A percentile compares a stretch with the other conserved stretches of the same genome.
Evolutionary conservation across 192 early-diverging fungal genomes (phyloP).

Genomic region (Linnemannia zychae): DNA sequence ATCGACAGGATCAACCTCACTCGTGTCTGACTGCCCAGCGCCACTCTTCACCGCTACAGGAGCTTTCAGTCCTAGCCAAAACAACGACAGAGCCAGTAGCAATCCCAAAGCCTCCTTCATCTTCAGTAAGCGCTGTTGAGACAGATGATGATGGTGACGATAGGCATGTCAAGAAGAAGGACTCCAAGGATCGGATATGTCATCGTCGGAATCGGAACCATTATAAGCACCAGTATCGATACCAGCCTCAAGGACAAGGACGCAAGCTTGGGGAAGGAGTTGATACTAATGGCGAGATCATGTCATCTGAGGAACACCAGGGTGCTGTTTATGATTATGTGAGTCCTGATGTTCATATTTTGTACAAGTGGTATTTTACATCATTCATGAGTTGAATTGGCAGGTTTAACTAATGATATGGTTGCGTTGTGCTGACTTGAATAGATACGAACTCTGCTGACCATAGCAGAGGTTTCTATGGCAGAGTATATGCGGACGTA

Average conservation of each 20-base stretch:
- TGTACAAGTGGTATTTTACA: neutral
- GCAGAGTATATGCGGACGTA: conserved; percentile 32
- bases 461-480: conserved; percentile 18
- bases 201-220: neutral
- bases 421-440: neutral
- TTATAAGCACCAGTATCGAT: conserved; percentile 11
- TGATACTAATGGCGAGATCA: neutral
- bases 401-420: neutral
- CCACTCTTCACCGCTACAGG: neutral
- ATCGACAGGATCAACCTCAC: neutral
- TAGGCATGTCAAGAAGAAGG: neutral
- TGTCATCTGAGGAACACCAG: conserved; percentile 12
- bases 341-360: neutral
- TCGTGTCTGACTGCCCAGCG: neutral
- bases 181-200: conserved; percentile 9
- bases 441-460: conserved; percentile 18
- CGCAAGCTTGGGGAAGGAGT: neutral
- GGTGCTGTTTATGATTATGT: conserved; percentile 28
- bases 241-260: conserved; percentile 1
- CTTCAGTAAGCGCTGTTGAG: neutral
- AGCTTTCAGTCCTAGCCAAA: neutral
- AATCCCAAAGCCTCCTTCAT: neutral
- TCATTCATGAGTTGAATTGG: too few relatives aligned
- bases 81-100: neutral
- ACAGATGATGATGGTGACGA: neutral